phyloP scores from a whole-genome alignment of 768 basidiomycete genomes.

The Lanmaoa pseudosensibilis region DNA sequence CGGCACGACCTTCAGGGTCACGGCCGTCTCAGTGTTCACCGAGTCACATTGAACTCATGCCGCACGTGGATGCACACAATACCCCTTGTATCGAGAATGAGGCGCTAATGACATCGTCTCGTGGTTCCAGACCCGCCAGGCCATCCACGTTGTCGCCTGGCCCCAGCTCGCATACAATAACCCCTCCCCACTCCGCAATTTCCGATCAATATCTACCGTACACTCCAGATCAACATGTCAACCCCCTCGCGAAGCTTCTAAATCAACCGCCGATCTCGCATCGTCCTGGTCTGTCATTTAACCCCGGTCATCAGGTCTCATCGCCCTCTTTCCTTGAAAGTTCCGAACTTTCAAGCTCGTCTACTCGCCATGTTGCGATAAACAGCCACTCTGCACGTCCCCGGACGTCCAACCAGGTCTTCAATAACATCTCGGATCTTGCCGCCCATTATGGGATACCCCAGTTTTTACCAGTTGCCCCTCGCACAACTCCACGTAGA shows the following conservation, averaged over 20 bases:
- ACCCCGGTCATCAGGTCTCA: slow-evolving; percentile 41
- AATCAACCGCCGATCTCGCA: slow-evolving; percentile 47
- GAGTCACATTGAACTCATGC: slow-evolving; percentile 22
- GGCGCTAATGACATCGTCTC: slow-evolving; percentile 44
- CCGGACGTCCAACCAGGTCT: slow-evolving; percentile 66
- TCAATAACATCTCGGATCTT: slow-evolving; percentile 63
- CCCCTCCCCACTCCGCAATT: slow-evolving; percentile 47
- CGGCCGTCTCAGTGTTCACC: slow-evolving; percentile 20
- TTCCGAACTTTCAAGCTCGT: slow-evolving; percentile 50
- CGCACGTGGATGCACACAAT: slow-evolving; percentile 25
- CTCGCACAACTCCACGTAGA: slow-evolving; percentile 54
- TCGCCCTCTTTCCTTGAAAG: slow-evolving; percentile 48
- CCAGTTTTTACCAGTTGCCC: slow-evolving; percentile 65
- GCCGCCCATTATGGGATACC: slow-evolving; percentile 82
- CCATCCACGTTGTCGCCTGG: slow-evolving; percentile 51
- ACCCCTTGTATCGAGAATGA: slow-evolving; percentile 37
- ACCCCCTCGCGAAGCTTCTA: slow-evolving; percentile 36
- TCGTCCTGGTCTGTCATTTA: slow-evolving; percentile 37
- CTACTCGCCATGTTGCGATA: slow-evolving; percentile 58
- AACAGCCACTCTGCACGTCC: slow-evolving; percentile 55
- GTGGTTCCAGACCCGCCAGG: slow-evolving; percentile 55
- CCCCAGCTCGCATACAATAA: slow-evolving; percentile 25
- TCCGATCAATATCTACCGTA: slow-evolving; percentile 40
- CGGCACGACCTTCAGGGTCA: slow-evolving; percentile 27
- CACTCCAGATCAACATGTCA: slow-evolving; percentile 46